phyloP scores from a whole-genome alignment of 75 land plant genomes.

The Sequoiadendron giganteum region DNA sequence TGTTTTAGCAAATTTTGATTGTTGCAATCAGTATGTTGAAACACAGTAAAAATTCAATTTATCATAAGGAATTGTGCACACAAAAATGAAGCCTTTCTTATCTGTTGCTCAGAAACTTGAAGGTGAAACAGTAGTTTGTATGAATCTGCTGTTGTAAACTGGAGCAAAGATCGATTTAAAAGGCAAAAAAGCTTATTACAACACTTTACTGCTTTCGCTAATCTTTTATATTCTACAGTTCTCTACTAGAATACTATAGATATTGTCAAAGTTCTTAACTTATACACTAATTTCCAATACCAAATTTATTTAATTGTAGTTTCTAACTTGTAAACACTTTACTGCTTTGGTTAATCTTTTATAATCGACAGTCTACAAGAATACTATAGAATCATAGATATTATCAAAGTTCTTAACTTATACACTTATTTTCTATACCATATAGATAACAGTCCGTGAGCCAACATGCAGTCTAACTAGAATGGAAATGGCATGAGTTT shows the following conservation, averaged over 20 bases:
- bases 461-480: background rate
- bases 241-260: background rate
- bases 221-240: background rate
- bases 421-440: too few relatives aligned
- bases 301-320: background rate
- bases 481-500: background rate
- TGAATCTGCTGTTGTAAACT: background rate
- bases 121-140: background rate
- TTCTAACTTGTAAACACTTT: background rate
- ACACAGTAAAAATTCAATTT: background rate
- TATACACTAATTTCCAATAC: too few relatives aligned
- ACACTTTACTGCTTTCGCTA: background rate
- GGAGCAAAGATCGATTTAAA: background rate
- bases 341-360: background rate
- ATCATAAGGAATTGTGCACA: background rate
- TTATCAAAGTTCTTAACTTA: too few relatives aligned
- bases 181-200: background rate
- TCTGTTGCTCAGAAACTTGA: background rate
- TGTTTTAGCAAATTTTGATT: too few relatives aligned
- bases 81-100: background rate
- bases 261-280: background rate
- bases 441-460: background rate
- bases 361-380: background rate
- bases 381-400: background rate
- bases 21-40: too few relatives aligned